phyloP scores from a whole-genome alignment of 225 moss, liverwort and hornwort species.

The Sphagnum contortum region DNA sequence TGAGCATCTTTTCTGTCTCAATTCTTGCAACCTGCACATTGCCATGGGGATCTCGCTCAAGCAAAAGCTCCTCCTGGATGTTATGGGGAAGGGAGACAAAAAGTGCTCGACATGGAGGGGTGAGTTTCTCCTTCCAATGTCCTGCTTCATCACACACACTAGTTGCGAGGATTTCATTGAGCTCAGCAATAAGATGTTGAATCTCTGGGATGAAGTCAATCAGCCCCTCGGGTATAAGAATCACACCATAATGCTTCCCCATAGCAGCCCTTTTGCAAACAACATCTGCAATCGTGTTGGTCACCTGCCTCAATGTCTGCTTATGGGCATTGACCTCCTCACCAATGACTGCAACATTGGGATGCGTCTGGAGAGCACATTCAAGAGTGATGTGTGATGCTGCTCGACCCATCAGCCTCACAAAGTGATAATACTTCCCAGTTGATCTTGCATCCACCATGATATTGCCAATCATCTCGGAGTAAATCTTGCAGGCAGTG shows the following conservation, averaged over 20 bases:
- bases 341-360: conserved; percentile 46
- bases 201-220: conserved; percentile 58
- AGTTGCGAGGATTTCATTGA: conserved; percentile 39
- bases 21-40: conserved; percentile 58
- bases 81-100: conserved; percentile 35
- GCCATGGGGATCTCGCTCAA: conserved; percentile 54
- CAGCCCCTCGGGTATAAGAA: conserved; percentile 53
- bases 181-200: conserved; percentile 40
- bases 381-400: conserved; percentile 54
- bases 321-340: conserved; percentile 36
- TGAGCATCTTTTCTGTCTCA: conserved; percentile 54
- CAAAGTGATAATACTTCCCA: conserved; percentile 56
- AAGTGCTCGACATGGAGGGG: conserved; percentile 19
- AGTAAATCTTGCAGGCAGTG: conserved; percentile 57
- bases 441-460: conserved; percentile 62
- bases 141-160: conserved; percentile 28
- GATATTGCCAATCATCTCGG: conserved; percentile 58
- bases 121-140: conserved; percentile 36
- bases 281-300: conserved; percentile 33
- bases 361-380: conserved; percentile 58
- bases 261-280: conserved; percentile 32
- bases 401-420: conserved; percentile 48
- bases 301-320: conserved; percentile 29
- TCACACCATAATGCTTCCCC: conserved; percentile 38
- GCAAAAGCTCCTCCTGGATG: conserved; percentile 42